Conservation (phyloP, 1,139 yeast genomes). For the Yamadazyma blattariae region DNA sequence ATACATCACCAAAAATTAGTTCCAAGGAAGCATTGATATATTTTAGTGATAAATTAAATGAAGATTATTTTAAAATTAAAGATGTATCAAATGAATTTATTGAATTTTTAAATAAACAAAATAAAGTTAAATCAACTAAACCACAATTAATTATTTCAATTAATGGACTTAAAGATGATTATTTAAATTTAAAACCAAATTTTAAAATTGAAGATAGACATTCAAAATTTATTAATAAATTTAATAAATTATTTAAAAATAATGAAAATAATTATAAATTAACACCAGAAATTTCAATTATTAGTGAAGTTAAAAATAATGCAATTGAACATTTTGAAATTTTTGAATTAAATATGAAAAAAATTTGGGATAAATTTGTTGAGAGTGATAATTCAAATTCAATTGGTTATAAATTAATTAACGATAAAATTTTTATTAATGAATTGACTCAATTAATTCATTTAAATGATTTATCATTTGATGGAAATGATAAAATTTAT, state of each 20-base stretch:
- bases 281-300: conserved; percentile 5
- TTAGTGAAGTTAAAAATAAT: not conserved
- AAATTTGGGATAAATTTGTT: conserved; percentile 2
- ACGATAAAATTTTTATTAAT: conserved; percentile 44
- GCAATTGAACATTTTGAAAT: conserved; percentile 3
- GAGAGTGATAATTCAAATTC: not conserved
- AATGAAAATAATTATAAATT: not conserved
- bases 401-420: conserved; percentile 21
- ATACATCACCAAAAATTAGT: conserved; percentile 10
- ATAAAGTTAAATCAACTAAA: conserved; percentile 10
- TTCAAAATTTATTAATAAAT: conserved; percentile 1
- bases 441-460: conserved; percentile 48
- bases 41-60: conserved; percentile 40
- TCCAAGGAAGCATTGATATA: conserved; percentile 24
- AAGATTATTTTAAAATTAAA: conserved; percentile 31
- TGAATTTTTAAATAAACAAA: conserved; percentile 26
- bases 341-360: conserved; percentile 1
- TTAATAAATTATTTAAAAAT: conserved; percentile 2
- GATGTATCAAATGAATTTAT: conserved; percentile 21
- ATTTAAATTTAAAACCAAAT: not conserved
- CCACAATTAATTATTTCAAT: conserved; percentile 4
- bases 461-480: conserved; percentile 18
- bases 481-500: conserved; percentile 22
- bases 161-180: conserved; percentile 1
- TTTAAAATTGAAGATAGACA: conserved; percentile 1